Evolutionary conservation across 495 filamentous ascomycete species (phyloP).

Genomic region (Staphylotrichum tortipilum): DNA sequence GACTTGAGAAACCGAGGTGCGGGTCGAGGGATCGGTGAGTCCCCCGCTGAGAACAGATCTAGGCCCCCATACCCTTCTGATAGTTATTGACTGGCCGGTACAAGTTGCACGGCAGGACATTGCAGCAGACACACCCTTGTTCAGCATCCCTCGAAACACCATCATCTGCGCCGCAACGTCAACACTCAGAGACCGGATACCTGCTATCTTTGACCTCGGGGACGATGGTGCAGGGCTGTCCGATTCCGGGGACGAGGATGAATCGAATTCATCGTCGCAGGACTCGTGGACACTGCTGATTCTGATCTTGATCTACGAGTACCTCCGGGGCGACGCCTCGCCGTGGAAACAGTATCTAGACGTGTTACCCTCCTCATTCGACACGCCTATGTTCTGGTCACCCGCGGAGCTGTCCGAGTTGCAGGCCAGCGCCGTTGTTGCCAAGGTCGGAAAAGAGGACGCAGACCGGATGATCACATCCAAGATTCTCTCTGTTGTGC

Average conservation of each 20-base stretch:
- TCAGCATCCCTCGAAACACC: slow-evolving; percentile 37
- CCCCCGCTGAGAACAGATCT: neutral
- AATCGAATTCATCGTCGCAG: slow-evolving; percentile 15
- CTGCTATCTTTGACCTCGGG: slow-evolving; percentile 27
- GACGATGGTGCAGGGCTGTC: slow-evolving; percentile 14
- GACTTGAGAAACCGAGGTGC: slow-evolving; percentile 33
- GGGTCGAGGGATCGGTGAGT: slow-evolving; percentile 38
- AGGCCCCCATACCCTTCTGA: no score
- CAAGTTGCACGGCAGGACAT: slow-evolving; percentile 40
- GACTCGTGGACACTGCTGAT: slow-evolving; percentile 52
- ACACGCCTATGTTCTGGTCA: slow-evolving; percentile 91
- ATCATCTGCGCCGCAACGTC: slow-evolving; percentile 39
- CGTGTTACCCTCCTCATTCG: slow-evolving; percentile 68
- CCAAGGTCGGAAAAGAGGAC: slow-evolving; percentile 67
- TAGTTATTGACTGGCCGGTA: neutral
- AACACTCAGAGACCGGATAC: slow-evolving; percentile 27
- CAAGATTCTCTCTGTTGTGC: slow-evolving; percentile 51
- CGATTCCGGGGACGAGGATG: slow-evolving; percentile 25
- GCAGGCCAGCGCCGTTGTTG: slow-evolving; percentile 64
- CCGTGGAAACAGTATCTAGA: slow-evolving; percentile 73
- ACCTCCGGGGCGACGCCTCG: slow-evolving; percentile 50
- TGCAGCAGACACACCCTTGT: slow-evolving; percentile 35
- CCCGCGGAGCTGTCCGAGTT: slow-evolving; percentile 59
- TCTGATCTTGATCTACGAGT: slow-evolving; percentile 73
- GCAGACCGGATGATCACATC: slow-evolving; percentile 62